Evolutionary conservation across 1,139 yeast genomes (phyloP).

Genomic region (Geotrichum klebahnii): DNA sequence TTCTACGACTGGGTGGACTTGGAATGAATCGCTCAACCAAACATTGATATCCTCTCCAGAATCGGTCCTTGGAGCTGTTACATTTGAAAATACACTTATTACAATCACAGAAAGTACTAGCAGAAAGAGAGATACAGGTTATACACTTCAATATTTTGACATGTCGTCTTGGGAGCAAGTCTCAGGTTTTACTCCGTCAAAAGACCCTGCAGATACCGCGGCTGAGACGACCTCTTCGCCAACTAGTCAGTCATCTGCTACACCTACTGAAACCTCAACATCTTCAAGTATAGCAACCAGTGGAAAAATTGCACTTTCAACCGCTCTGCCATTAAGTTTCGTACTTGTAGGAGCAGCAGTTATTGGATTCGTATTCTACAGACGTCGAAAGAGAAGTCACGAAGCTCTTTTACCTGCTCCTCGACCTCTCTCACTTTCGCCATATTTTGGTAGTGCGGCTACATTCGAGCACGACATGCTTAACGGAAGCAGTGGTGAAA

Average conservation of each 20-base stretch:
- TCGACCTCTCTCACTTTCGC: conserved; percentile 17
- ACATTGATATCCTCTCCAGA: conserved; percentile 20
- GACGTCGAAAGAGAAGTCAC: conserved; percentile 15
- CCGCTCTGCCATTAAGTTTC: conserved; percentile 36
- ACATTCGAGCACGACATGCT: conserved; percentile 8
- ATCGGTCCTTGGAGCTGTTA: conserved; percentile 40
- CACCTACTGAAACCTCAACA: conserved; percentile 22
- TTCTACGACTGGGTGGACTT: conserved; percentile 45
- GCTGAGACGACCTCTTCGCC: conserved; percentile 19
- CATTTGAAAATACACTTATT: conserved; percentile 42
- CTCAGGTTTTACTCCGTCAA: conserved; percentile 14
- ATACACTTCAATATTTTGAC: conserved; percentile 15
- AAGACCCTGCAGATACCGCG: background rate
- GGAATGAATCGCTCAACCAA: conserved; percentile 35
- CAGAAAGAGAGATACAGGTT: conserved; percentile 9
- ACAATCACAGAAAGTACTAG: conserved; percentile 28
- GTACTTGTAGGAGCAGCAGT: conserved; percentile 27
- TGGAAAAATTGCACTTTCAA: conserved; percentile 38
- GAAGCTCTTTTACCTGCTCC: conserved; percentile 14
- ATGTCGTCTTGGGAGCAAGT: conserved; percentile 14
- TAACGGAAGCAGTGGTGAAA: conserved; percentile 15
- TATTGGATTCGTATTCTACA: conserved; percentile 26
- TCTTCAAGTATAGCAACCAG: conserved; percentile 28
- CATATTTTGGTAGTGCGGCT: conserved; percentile 15
- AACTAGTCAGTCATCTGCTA: conserved; percentile 16